Percentiles rank a stretch among this genome's conserved stretches.
phyloP scores from a whole-genome alignment of 306 rosid genomes.

The Vigna unguiculata region DNA sequence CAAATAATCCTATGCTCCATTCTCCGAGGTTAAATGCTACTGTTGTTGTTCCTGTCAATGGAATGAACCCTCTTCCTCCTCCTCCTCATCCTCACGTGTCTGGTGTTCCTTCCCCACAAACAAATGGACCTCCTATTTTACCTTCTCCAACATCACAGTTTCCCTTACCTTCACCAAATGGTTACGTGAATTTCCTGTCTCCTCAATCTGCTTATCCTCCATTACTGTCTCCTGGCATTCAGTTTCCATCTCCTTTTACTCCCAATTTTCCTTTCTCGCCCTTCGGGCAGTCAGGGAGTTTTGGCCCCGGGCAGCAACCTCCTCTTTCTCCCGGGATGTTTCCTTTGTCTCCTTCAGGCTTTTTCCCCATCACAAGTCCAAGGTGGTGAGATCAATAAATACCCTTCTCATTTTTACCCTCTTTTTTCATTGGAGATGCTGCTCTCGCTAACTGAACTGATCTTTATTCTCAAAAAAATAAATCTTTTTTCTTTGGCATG shows the following conservation, averaged over 20 bases:
- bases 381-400: conserved; percentile 71
- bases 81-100: conserved; percentile 12
- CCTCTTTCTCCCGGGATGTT: conserved; percentile 74
- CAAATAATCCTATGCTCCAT: conserved; percentile 54
- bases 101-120: conserved; percentile 52
- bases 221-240: conserved; percentile 68
- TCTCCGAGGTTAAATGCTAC: conserved; percentile 56
- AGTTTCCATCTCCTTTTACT: conserved; percentile 63
- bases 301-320: conserved; percentile 79
- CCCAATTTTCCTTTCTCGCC: conserved; percentile 74
- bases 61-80: conserved; percentile 36
- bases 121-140: conserved; percentile 56
- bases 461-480: conserved; percentile 31
- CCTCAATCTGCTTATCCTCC: conserved; percentile 66
- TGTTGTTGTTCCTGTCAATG: conserved; percentile 39
- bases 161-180: conserved; percentile 71
- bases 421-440: conserved; percentile 14
- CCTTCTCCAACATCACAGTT: conserved; percentile 80
- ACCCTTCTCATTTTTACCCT: conserved; percentile 40
- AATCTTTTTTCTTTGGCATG: conserved; percentile 18
- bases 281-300: conserved; percentile 66
- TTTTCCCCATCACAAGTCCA: conserved; percentile 72
- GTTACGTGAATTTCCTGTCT: conserved; percentile 60
- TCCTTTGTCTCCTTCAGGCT: conserved; percentile 73
- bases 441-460: conserved; percentile 40